A percentile compares a stretch with the other conserved stretches of the same genome.
Evolutionary conservation across 2,329 filamentous ascomycete species (phyloP).

Genomic region (Furcasterigmium sp.): DNA sequence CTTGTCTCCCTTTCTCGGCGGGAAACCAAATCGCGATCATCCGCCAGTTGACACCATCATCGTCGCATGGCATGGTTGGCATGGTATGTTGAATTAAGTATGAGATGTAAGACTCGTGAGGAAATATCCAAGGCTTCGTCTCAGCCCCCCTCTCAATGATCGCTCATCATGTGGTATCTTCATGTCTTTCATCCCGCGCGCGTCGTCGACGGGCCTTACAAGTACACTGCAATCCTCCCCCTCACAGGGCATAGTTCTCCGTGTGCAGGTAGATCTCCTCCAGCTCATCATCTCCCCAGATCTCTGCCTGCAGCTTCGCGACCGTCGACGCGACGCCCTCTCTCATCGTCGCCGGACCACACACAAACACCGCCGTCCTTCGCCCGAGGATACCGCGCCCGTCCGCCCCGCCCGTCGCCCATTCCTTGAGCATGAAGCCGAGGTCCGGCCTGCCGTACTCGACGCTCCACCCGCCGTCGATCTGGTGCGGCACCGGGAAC

Average conservation of each 20-base stretch:
- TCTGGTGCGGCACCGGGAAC: slow-evolving; percentile 65
- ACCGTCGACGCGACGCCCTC: slow-evolving; percentile 84
- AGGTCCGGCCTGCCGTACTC: slow-evolving; percentile 90
- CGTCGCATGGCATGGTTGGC: too few species aligned
- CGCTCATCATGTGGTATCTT: slow-evolving; percentile 3
- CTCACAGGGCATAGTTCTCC: slow-evolving; percentile 86
- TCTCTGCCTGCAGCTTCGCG: slow-evolving; percentile 73
- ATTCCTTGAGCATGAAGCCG: slow-evolving; percentile 77
- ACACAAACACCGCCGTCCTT: slow-evolving; percentile 86
- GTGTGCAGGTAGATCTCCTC: slow-evolving; percentile 94
- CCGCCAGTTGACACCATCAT: too few species aligned
- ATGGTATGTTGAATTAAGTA: not conserved
- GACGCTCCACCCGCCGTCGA: slow-evolving; percentile 79
- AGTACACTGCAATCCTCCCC: not conserved
- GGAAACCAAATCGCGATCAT: too few species aligned
- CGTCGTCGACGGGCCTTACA: not conserved
- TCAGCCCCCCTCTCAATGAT: not conserved
- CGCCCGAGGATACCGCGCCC: slow-evolving; percentile 68
- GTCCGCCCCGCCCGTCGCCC: slow-evolving; percentile 66
- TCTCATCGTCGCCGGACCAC: slow-evolving; percentile 81
- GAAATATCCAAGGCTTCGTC: not conserved
- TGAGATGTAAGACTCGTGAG: not conserved
- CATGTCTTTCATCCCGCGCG: not conserved
- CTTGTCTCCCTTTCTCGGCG: too few species aligned
- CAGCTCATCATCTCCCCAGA: slow-evolving; percentile 70